Percentiles rank a stretch among this genome's conserved stretches.
These are phyloP conservation scores for Cryptococcus hybrid DNA, from an alignment of 1,284 basidiomycete genomes.

Conservation along the genomic window DNA sequence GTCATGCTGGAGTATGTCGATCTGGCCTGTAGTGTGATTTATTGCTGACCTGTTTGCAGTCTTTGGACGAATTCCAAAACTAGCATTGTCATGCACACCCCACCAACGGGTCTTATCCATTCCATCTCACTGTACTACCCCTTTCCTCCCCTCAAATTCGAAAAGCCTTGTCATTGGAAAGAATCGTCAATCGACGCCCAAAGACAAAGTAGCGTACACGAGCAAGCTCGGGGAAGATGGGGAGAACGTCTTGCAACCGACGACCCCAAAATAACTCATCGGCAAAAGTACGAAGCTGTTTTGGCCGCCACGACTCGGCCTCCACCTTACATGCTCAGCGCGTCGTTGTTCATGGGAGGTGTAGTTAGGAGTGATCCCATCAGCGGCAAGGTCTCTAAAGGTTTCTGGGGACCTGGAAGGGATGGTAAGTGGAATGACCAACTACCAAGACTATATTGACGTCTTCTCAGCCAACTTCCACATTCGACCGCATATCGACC, in stretches of 20 bases:
- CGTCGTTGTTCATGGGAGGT: conserved; percentile 34
- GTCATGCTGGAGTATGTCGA: conserved; percentile 42
- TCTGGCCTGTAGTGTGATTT: no score
- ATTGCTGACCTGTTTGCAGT: conserved; percentile 12
- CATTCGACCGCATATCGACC: conserved; percentile 38
- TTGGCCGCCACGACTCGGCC: conserved; percentile 39
- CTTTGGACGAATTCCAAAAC: conserved; percentile 41
- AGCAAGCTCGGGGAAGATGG: neutral
- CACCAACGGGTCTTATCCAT: conserved; percentile 37
- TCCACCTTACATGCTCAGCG: conserved; percentile 38
- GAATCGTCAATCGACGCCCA: conserved; percentile 18
- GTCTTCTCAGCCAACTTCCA: conserved; percentile 33
- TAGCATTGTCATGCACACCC: conserved; percentile 32
- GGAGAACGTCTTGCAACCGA: neutral
- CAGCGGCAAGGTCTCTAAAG: conserved; percentile 45
- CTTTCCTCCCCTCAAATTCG: conserved; percentile 9
- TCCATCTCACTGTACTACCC: conserved; percentile 44
- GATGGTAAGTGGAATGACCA: conserved; percentile 21
- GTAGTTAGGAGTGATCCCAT: conserved; percentile 45
- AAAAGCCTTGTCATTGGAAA: conserved; percentile 31
- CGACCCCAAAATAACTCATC: conserved; percentile 31
- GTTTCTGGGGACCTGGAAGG: conserved; percentile 45
- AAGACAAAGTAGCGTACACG: neutral
- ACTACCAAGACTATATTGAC: conserved; percentile 6
- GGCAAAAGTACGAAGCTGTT: conserved; percentile 43